Evolutionary conservation across 495 filamentous ascomycete genomes (phyloP), one percentile per base, ranked within the genome.

Genomic region (Trypethelium eluteriae): DNA sequence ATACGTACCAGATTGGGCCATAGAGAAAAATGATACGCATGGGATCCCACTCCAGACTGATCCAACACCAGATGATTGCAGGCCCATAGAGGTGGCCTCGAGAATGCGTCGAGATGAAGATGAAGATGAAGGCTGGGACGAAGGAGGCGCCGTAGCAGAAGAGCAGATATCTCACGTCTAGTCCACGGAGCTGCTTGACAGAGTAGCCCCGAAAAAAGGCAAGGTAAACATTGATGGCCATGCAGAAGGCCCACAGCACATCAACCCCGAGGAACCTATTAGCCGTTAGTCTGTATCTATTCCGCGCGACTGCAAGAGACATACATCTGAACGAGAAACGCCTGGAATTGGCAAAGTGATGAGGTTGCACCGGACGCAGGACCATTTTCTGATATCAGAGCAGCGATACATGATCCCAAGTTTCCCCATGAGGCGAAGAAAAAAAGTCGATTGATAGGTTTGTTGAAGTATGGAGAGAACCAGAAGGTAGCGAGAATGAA

Each of bases 381-480:
- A 36, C 53, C 53, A 59, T 18, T 32, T 9, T 59, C 53, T 36
- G 53, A 59, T 59, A 59, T 59, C 53, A 59, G 14, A 36, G 53
- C 53, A 34, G 53, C 53, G 25, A 59, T 59, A 14, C 53, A 59
- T 2, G 53, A 59, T 3, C 53, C 53, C 53, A 59, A 18, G 32
- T 59, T 59, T 59, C 53, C 53, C 53, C 53, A 59, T 7, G 53
- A 59, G 18, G 53, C 53, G 14, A 59, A 59, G 32, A 59, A 59
- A 32, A 59, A 35, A 32, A 59, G 53, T 34, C 53, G 53, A 36
- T 59, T 59, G 53, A 59, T 59, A 9, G 53, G 53, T 59, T 59
- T 59, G 18, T 59, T 59, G 32, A 59, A 59, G 32, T 59, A 59
- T 18, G 53, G 25, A 59, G 53, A 59, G 53, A 59, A 59, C 53